Base-by-base conservation (phyloP, 768 basidiomycete species). In the Lactifluus hygrophoroides region DNA sequence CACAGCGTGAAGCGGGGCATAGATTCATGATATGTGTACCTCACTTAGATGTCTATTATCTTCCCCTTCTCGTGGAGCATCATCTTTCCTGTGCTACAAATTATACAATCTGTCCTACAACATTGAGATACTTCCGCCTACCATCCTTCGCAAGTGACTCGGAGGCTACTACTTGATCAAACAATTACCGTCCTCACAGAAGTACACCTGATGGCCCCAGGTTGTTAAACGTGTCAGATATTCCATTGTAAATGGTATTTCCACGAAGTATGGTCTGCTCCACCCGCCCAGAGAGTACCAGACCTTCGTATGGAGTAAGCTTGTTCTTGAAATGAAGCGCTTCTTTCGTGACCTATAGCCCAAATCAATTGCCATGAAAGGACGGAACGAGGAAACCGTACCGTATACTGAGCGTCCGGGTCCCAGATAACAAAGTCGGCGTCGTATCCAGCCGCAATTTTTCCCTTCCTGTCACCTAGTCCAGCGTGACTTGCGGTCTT, bases 341-440 rank as follows among this genome's bases (percentile, higher is more conserved):
- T 9, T 87, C 85, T 67, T 80, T 80, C 27, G 84, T 84, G 23
- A 94, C 87, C 91, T 94, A 59, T 17, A 38, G 21, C 14, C 32
- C 19, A n/a, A n/a, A 8, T 51, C 23, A 19, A 25, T 37, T 8
- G 30, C 5, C 8, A 28, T 34, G 11, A 23, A 27, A 21, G 13
- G 7, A n/a, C 47, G 61, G 32, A 52, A 10, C 23, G 42, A 17
- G 19, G 45, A 49, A 46, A 16, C 25, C 71, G 37, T 54, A 75
- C 79, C 70, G 72, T 71, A 58, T 75, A 74, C 60, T 76, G 71
- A 21, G 68, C 76, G 28, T 75, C 71, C 7, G 88, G 81, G 68
- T 95, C 83, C 81, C 90, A 97, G 9, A 98, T 69, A 23, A 92
- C 77, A 57, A 96, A 79, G 69, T 98, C 95, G 6, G 85, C 95